Percentiles rank a stretch among this genome's conserved stretches.
These are phyloP conservation scores for Solioccasus polychromus DNA, from an alignment of 768 basidiomycete genomes.

Conservation along the genomic window DNA sequence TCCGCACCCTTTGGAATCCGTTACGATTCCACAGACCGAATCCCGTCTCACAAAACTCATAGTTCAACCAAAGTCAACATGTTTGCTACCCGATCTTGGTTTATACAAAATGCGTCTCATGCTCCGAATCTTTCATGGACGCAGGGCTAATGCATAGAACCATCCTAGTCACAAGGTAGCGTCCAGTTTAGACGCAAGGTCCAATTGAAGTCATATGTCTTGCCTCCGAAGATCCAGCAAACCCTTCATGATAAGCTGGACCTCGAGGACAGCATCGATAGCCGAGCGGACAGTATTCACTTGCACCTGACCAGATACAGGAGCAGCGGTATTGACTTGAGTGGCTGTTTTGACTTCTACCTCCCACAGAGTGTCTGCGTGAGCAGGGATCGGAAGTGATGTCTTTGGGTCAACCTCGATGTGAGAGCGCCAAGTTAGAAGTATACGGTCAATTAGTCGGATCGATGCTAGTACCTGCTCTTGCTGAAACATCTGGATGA, in stretches of 20 bases:
- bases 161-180: no score
- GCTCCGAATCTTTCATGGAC: not conserved
- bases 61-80: no score
- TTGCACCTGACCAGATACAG: slow-evolving; percentile 37
- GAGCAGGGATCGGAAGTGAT: slow-evolving; percentile 72
- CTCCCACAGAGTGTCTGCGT: slow-evolving; percentile 80
- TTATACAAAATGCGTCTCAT: not conserved
- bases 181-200: no score
- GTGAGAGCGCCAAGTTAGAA: slow-evolving; percentile 6
- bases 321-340: slow-evolving; percentile 65
- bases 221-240: slow-evolving; percentile 73
- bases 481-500: slow-evolving; percentile 84
- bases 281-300: slow-evolving; percentile 69
- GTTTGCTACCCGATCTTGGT: no score
- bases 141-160: not conserved
- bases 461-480: slow-evolving; percentile 54
- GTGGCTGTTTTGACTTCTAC: slow-evolving; percentile 83
- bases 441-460: not conserved
- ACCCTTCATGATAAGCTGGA: slow-evolving; percentile 83
- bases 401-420: slow-evolving; percentile 70
- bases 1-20: no score
- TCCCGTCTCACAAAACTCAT: no score
- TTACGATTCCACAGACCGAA: no score
- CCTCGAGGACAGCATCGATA: slow-evolving; percentile 74
- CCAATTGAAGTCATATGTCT: slow-evolving; percentile 59